Evolutionary conservation across 2,329 filamentous ascomycete species (phyloP).

Genomic region (Lachnellula willkommii): DNA sequence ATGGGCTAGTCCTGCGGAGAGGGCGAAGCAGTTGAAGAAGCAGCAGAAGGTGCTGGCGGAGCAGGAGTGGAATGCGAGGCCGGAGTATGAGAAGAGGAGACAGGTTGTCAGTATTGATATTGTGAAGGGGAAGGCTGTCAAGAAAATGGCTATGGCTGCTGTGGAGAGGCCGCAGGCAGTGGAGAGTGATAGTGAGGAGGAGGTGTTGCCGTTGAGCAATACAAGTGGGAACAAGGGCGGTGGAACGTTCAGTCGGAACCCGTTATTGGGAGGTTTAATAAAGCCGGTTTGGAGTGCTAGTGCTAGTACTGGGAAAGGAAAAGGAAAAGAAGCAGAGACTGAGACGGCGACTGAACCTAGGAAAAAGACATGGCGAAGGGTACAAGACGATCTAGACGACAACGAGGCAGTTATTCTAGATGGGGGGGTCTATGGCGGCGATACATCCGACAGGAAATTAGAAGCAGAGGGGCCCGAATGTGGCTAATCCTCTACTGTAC

Average conservation of each 20-base stretch:
- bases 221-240: conserved; percentile 19
- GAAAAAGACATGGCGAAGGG: conserved; percentile 35
- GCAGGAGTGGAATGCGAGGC: conserved; percentile 61
- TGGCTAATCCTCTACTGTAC: conserved; percentile 7
- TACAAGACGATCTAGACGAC: conserved; percentile 38
- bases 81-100: conserved; percentile 66
- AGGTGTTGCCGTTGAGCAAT: conserved; percentile 15
- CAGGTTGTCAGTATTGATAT: conserved; percentile 66
- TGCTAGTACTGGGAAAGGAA: conserved; percentile 21
- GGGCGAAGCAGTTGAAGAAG: conserved; percentile 62
- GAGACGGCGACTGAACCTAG: conserved; percentile 15
- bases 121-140: conserved; percentile 53
- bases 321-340: conserved; percentile 24
- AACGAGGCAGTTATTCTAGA: conserved; percentile 38
- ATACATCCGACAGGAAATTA: conserved; percentile 9
- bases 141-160: conserved; percentile 28
- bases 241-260: conserved; percentile 33
- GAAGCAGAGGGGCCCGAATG: conserved; percentile 26
- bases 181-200: conserved; percentile 21
- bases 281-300: conserved; percentile 31
- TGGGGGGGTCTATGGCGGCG: conserved; percentile 32
- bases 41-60: conserved; percentile 65
- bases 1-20: conserved; percentile 64
- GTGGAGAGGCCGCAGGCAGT: conserved; percentile 21
- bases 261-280: conserved; percentile 31